Evolutionary conservation across 2,329 filamentous ascomycete species (phyloP).

Genomic region (Scytalidium sp.): DNA sequence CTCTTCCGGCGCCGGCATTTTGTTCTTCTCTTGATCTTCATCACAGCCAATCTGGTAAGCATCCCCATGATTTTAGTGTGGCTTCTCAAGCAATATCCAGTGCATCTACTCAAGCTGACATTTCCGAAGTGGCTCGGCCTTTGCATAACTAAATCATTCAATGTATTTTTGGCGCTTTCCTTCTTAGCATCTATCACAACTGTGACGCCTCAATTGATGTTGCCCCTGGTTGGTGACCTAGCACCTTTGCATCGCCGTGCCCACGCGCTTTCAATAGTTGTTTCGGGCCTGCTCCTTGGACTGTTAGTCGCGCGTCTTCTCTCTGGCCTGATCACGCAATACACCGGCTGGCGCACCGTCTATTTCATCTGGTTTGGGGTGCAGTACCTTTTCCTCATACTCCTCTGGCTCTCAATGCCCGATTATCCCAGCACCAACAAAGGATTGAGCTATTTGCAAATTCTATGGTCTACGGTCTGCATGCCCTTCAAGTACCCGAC

Average conservation of each 20-base stretch:
- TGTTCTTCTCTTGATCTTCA: slow-evolving; percentile 62
- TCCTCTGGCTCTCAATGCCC: slow-evolving; percentile 73
- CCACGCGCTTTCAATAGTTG: slow-evolving; percentile 68
- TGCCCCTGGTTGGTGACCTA: slow-evolving; percentile 76
- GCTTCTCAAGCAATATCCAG: not conserved
- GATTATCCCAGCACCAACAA: slow-evolving; percentile 75
- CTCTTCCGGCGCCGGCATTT: slow-evolving; percentile 65
- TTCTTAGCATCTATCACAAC: slow-evolving; percentile 76
- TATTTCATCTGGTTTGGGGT: slow-evolving; percentile 76
- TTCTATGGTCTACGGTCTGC: slow-evolving; percentile 61
- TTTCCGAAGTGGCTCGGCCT: slow-evolving; percentile 59
- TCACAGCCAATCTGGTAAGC: slow-evolving; percentile 66
- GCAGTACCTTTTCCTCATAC: slow-evolving; percentile 62
- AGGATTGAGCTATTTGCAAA: slow-evolving; percentile 61
- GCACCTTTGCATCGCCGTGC: slow-evolving; percentile 67
- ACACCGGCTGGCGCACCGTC: slow-evolving; percentile 70
- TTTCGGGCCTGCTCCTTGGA: slow-evolving; percentile 72
- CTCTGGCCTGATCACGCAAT: slow-evolving; percentile 72
- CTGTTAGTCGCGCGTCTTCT: slow-evolving; percentile 74
- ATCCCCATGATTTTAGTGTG: not conserved
- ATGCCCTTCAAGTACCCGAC: slow-evolving; percentile 65
- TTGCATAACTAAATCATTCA: slow-evolving; percentile 64
- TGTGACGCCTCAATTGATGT: slow-evolving; percentile 77
- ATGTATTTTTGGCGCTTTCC: slow-evolving; percentile 64
- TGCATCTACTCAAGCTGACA: slow-evolving; percentile 3